Evolutionary conservation across 1,284 basidiomycete species (phyloP).

Genomic region (Mycosarcoma mackinlayi): DNA sequence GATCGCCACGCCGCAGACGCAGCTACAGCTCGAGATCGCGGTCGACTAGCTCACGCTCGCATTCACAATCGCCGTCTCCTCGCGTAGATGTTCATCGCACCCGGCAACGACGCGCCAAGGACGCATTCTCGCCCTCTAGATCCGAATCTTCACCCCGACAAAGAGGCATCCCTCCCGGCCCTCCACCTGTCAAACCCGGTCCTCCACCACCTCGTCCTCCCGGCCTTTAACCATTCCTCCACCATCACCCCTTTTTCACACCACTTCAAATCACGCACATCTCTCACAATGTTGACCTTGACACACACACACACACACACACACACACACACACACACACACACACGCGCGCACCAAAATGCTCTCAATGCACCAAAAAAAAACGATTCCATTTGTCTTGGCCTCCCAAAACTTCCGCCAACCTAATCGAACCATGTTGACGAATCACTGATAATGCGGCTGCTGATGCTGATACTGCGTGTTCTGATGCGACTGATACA

Average conservation of each 20-base stretch:
- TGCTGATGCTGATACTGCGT: constrained; percentile 16
- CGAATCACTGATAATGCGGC: constrained; percentile 12
- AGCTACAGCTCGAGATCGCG: constrained; percentile 5
- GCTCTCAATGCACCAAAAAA: not conserved
- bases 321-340: not conserved
- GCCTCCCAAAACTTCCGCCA: too few species aligned
- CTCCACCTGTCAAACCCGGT: constrained; percentile 30
- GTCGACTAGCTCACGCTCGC: constrained; percentile 10
- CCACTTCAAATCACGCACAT: too few species aligned
- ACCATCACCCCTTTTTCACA: too few species aligned
- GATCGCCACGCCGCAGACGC: not conserved
- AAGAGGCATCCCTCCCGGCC: constrained; percentile 13
- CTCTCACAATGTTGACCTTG: too few species aligned
- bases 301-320: not conserved
- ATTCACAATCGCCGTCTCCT: constrained; percentile 9
- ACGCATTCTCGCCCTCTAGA: constrained; percentile 24
- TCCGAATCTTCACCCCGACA: constrained; percentile 9
- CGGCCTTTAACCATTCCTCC: constrained; percentile 22
- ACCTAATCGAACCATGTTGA: too few species aligned
- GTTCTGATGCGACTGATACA: constrained; percentile 27
- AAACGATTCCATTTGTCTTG: not conserved
- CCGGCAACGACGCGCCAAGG: not conserved
- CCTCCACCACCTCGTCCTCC: constrained; percentile 42
- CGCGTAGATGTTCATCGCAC: not conserved
- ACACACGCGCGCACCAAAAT: too few species aligned